Evolutionary conservation across 768 basidiomycete species (phyloP), one percentile per base, ranked within the genome.

Genomic region (Collybiopsis confluens): DNA sequence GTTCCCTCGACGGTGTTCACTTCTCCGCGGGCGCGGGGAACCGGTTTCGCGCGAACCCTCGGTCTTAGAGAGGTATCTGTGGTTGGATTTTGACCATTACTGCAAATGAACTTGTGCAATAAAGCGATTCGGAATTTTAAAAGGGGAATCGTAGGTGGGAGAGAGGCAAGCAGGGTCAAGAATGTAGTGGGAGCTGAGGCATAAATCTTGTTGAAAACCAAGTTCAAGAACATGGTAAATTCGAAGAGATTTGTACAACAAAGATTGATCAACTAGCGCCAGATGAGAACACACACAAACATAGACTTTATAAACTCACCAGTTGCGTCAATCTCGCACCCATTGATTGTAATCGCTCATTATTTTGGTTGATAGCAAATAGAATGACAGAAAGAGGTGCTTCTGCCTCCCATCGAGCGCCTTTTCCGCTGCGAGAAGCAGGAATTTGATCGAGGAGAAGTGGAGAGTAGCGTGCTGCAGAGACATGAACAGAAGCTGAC

Each of bases 371-470:
- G 7, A 58, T 45, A 44, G 41, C 44, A 28, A 38, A 52, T 15
- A 47, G 42, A 26, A 56, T 36, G 27, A 56, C 36, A n/a, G 48
- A 75, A 16, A 86, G 64, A 1, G 81, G 77, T 20, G 66, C 67
- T 27, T 74, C 74, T 15, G 73, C 69, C 26, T 86, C 84, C 78
- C 83, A 85, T 61, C 83, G 75, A 5, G 74, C 66, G 24, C 72
- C 73, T 21, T 64, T 61, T 20, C 73, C 76, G 37, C 71, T 67
- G 54, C 79, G 75, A 10, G 82, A 74, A 5, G 72, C 71, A 23
- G 85, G 82, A 13, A 88, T 77, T 64, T 87, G 84, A 20, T 71
- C 69, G 24, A 86, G 65, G 40, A 88, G 70, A 23, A 85, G 70
- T 4, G 74, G 72, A 0, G 84, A 86, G 57, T 77, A 73, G 45